These are phyloP conservation scores for Chalaropsis ovoidea DNA, from an alignment of 2,329 filamentous ascomycete genomes.

Conservation along the genomic window DNA sequence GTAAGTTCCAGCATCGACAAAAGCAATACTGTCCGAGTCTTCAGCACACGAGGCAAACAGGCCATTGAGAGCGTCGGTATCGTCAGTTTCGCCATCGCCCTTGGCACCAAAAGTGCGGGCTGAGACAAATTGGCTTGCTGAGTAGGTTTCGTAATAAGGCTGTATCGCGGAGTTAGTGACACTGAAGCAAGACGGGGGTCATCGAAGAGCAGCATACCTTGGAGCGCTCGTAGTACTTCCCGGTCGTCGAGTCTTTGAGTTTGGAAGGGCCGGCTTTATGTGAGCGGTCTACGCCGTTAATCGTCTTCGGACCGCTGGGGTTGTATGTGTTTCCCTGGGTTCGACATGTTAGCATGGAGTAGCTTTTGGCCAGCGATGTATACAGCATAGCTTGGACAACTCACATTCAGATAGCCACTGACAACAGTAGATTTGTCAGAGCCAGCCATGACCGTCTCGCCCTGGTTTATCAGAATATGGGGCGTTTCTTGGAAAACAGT, in stretches of 20 bases:
- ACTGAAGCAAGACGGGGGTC: background rate
- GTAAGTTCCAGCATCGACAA: slow-evolving; percentile 53
- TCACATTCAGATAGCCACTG: slow-evolving; percentile 31
- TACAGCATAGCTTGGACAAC: background rate
- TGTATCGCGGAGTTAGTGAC: slow-evolving; percentile 20
- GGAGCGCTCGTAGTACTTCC: slow-evolving; percentile 57
- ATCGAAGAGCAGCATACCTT: slow-evolving; percentile 35
- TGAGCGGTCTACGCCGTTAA: slow-evolving; percentile 41
- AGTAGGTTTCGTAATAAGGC: slow-evolving; percentile 58
- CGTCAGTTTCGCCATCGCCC: slow-evolving; percentile 65
- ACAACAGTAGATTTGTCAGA: background rate
- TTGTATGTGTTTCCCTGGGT: slow-evolving; percentile 56
- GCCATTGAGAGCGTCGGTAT: slow-evolving; percentile 58
- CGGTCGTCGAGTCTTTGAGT: slow-evolving; percentile 41
- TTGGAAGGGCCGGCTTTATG: slow-evolving; percentile 40
- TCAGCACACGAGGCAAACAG: slow-evolving; percentile 48
- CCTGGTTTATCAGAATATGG: slow-evolving; percentile 33
- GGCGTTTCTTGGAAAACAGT: slow-evolving; percentile 34
- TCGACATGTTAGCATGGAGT: background rate
- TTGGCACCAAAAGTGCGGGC: slow-evolving; percentile 57
- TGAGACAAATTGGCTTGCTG: slow-evolving; percentile 53
- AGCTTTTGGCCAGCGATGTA: background rate
- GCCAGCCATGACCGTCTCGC: slow-evolving; percentile 36
- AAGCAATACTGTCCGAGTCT: slow-evolving; percentile 45
- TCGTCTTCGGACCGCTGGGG: slow-evolving; percentile 36